phyloP scores from a whole-genome alignment of 495 filamentous ascomycete species.

The Tuber magnatum region DNA sequence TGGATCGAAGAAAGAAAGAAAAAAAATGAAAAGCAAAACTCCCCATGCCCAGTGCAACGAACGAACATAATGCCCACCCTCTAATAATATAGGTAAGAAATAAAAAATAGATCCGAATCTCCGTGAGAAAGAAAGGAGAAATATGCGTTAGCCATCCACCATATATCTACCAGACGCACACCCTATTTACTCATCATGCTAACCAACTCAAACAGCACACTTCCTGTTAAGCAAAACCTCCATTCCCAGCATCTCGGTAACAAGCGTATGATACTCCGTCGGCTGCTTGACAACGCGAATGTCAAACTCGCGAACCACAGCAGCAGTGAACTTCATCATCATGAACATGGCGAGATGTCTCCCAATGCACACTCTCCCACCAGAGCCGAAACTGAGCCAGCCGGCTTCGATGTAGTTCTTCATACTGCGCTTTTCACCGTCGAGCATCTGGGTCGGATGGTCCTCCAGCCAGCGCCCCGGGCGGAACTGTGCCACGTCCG shows the following conservation, averaged over 20 bases:
- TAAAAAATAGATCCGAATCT: not conserved
- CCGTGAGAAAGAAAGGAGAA: not conserved
- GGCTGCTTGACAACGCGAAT: constrained; percentile 30
- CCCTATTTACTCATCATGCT: not conserved
- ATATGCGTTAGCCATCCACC: not conserved
- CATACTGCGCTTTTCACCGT: constrained; percentile 27
- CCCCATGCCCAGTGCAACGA: not conserved
- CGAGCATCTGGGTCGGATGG: constrained; percentile 36
- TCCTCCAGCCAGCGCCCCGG: constrained; percentile 41
- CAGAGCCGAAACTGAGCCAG: constrained; percentile 38
- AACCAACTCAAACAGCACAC: not conserved
- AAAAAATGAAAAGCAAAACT: not conserved
- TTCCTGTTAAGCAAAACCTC: constrained; percentile 10
- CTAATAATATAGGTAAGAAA: not conserved
- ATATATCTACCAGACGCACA: not conserved
- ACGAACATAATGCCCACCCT: not conserved
- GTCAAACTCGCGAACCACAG: constrained; percentile 29
- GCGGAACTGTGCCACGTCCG: constrained; percentile 38
- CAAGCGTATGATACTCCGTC: constrained; percentile 12
- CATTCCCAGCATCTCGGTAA: constrained; percentile 21
- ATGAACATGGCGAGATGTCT: constrained; percentile 33
- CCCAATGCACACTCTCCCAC: constrained; percentile 35
- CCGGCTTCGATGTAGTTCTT: constrained; percentile 38
- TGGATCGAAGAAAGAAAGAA: not conserved
- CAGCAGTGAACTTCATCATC: constrained; percentile 31